These are phyloP conservation scores for Linnemannia hyalina DNA, from an alignment of 192 early-diverging fungal genomes.

Conservation along the genomic window DNA sequence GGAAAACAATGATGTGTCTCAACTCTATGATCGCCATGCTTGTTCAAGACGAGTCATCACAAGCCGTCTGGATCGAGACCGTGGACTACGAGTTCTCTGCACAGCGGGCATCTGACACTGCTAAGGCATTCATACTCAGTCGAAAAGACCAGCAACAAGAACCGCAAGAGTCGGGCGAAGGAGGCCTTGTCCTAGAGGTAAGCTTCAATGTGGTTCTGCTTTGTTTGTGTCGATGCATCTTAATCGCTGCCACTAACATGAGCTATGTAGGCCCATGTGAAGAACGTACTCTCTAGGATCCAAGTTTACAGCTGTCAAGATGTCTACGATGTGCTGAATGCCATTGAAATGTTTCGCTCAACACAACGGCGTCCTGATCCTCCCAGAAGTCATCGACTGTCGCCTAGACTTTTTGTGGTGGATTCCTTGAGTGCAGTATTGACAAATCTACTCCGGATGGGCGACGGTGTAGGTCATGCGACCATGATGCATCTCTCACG, in stretches of 20 bases:
- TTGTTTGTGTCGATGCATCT: not conserved
- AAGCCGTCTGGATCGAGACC: slow-evolving; percentile 46
- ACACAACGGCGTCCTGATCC: not conserved
- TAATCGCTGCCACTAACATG: not conserved
- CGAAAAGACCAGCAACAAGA: not conserved
- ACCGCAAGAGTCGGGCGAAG: not conserved
- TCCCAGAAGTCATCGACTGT: too few relatives aligned
- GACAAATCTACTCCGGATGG: slow-evolving; percentile 3
- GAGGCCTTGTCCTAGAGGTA: not conserved
- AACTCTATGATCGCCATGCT: slow-evolving; percentile 18
- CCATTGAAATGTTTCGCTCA: slow-evolving; percentile 5
- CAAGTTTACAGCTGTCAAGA: slow-evolving; percentile 34
- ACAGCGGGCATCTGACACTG: slow-evolving; percentile 17
- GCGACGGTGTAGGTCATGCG: slow-evolving; percentile 36
- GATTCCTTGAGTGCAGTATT: slow-evolving; percentile 24
- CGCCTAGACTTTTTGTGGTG: slow-evolving; percentile 18
- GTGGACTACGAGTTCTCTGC: slow-evolving; percentile 32
- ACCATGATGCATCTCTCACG: slow-evolving; percentile 44
- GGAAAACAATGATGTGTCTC: slow-evolving; percentile 39
- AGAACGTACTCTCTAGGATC: slow-evolving; percentile 25
- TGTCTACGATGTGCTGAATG: slow-evolving; percentile 22
- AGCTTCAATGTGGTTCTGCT: not conserved
- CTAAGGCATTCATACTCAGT: not conserved
- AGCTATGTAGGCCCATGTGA: not conserved
- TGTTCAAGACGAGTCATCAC: not conserved